phyloP scores from a whole-genome alignment of 305 asterid genomes.

The Fraxinus albicans region DNA sequence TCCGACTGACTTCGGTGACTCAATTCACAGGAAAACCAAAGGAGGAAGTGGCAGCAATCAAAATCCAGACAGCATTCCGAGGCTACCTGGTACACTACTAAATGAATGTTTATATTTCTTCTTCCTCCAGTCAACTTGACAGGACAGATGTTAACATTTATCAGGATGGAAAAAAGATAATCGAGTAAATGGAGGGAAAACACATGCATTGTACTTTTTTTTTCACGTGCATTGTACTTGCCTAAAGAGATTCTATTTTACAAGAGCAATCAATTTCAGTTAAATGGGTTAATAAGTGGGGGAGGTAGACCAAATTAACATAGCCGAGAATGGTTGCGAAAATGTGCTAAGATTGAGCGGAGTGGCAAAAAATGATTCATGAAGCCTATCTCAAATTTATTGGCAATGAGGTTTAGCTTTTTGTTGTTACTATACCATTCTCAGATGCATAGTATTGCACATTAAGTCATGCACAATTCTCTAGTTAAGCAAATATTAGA shows the following conservation, averaged over 20 bases:
- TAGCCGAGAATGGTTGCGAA: background rate
- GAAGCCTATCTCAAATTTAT: background rate
- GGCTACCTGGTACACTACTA: slow-evolving; percentile 64
- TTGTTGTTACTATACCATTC: background rate
- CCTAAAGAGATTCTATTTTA: background rate
- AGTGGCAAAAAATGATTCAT: background rate
- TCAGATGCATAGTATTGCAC: background rate
- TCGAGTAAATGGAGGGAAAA: background rate
- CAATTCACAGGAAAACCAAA: slow-evolving; percentile 63
- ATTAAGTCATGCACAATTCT: background rate
- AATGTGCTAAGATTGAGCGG: background rate
- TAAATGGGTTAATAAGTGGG: background rate
- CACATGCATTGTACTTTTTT: background rate
- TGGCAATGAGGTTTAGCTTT: background rate
- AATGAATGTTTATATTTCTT: background rate
- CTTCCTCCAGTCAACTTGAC: background rate
- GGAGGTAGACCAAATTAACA: background rate
- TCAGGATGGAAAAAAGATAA: background rate
- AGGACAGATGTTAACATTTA: background rate
- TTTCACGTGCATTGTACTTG: background rate
- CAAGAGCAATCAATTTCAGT: background rate
- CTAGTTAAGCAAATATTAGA: background rate
- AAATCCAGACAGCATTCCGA: slow-evolving; percentile 88
- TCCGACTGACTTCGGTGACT: slow-evolving; percentile 39
- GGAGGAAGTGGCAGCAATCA: slow-evolving; percentile 87